Conservation (phyloP, 164 flowering plant genomes). For the Magnolia officinalis region DNA sequence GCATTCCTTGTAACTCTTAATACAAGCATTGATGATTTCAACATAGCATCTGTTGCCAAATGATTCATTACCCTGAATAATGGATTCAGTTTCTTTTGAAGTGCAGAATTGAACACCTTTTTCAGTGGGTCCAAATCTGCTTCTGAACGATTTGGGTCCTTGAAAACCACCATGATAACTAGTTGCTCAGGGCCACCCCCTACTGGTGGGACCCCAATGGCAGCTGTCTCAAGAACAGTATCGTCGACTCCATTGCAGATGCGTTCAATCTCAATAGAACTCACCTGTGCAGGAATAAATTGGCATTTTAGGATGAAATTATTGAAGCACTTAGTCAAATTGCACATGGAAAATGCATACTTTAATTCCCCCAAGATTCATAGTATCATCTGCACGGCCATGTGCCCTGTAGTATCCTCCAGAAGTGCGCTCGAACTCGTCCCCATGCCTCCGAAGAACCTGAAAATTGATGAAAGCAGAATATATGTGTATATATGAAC, state of each 20-base stretch:
- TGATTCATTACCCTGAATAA: conserved; percentile 61
- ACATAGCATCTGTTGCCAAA: neutral
- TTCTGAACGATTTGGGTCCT: conserved; percentile 27
- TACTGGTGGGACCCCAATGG: conserved; percentile 80
- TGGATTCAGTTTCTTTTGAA: conserved; percentile 86
- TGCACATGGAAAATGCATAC: conserved; percentile 25
- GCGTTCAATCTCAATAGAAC: conserved; percentile 94
- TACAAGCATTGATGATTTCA: too few species aligned
- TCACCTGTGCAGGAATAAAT: conserved; percentile 45
- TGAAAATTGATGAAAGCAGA: conserved; percentile 18
- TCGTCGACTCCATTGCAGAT: conserved; percentile 62
- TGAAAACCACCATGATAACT: conserved; percentile 77
- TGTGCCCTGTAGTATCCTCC: conserved; percentile 86
- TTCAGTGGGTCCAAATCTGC: conserved; percentile 44
- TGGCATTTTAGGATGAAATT: neutral
- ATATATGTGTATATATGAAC: neutral
- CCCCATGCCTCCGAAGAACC: conserved; percentile 95
- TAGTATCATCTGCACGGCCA: conserved; percentile 99
- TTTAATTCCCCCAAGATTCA: conserved; percentile 99
- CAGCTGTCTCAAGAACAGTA: conserved; percentile 78
- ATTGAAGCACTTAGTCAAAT: neutral
- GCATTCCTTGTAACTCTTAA: too few species aligned
- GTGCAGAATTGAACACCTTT: conserved; percentile 56
- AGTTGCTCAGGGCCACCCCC: conserved; percentile 90
- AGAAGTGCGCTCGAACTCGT: conserved; percentile 77